Conservation (phyloP, 2,329 filamentous ascomycete genomes). For the Pezicula neosporulosa region DNA sequence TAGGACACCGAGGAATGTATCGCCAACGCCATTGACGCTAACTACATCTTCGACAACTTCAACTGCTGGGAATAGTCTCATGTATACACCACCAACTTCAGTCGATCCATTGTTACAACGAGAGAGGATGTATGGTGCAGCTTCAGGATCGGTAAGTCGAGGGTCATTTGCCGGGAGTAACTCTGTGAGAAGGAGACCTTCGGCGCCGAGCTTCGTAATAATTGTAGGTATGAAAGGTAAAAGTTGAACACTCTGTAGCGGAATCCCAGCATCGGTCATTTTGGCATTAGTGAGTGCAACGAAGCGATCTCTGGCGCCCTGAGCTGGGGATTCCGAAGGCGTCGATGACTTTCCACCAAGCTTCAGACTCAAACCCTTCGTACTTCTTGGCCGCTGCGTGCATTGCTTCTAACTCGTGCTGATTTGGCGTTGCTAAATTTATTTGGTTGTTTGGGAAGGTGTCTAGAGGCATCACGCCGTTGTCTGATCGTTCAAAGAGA, state of each 20-base stretch:
- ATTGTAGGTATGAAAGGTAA: conserved; percentile 85
- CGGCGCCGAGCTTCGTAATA: conserved; percentile 74
- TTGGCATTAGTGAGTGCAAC: conserved; percentile 60
- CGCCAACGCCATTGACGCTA: conserved; percentile 91
- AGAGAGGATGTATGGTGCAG: conserved; percentile 68
- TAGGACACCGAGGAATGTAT: conserved; percentile 85
- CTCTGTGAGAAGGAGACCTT: conserved; percentile 62
- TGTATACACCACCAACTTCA: conserved; percentile 74
- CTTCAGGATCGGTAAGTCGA: conserved; percentile 58
- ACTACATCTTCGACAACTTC: conserved; percentile 69
- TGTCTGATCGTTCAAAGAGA: conserved; percentile 49
- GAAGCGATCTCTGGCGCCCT: conserved; percentile 68
- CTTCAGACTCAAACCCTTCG: conserved; percentile 63
- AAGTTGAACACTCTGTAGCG: conserved; percentile 79
- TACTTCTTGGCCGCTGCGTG: conserved; percentile 64
- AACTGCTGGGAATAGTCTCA: conserved; percentile 61
- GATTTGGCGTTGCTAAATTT: conserved; percentile 78
- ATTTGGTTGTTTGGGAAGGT: conserved; percentile 62
- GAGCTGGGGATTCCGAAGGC: conserved; percentile 69
- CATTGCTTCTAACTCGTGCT: conserved; percentile 77
- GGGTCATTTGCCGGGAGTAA: conserved; percentile 66
- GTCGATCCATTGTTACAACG: conserved; percentile 51
- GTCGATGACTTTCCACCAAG: conserved; percentile 81
- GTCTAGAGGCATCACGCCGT: not conserved
- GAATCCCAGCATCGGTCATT: conserved; percentile 76